These are phyloP conservation scores for Pyrenochaeta sp. DNA, from an alignment of 2,329 filamentous ascomycete genomes.

Conservation along the genomic window DNA sequence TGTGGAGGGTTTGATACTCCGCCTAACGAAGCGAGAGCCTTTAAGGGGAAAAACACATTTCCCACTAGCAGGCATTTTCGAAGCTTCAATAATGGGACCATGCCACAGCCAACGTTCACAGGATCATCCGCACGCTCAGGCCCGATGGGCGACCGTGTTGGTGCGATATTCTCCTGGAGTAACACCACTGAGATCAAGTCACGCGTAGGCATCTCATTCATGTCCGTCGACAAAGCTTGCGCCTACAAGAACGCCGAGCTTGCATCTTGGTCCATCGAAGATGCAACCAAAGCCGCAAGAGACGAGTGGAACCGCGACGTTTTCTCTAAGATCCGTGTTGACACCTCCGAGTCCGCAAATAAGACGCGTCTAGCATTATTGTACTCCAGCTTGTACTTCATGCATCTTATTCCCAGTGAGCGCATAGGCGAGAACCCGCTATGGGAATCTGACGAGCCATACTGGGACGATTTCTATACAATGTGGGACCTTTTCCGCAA, in stretches of 20 bases:
- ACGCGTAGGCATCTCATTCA: slow-evolving; percentile 61
- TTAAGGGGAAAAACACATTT: slow-evolving; percentile 50
- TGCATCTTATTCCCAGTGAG: slow-evolving; percentile 48
- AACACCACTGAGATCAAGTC: slow-evolving; percentile 55
- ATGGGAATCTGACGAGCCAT: slow-evolving; percentile 73
- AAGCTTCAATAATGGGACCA: slow-evolving; percentile 40
- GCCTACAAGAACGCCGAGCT: slow-evolving; percentile 58
- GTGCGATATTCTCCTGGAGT: slow-evolving; percentile 61
- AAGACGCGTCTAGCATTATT: slow-evolving; percentile 42
- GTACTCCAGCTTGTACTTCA: slow-evolving; percentile 48
- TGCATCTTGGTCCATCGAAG: slow-evolving; percentile 53
- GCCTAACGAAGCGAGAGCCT: slow-evolving; percentile 34
- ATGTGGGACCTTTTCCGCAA: slow-evolving; percentile 77
- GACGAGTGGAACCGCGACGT: slow-evolving; percentile 61
- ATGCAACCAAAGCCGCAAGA: slow-evolving; percentile 52
- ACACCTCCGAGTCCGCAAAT: slow-evolving; percentile 36
- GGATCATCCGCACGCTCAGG: slow-evolving; percentile 39
- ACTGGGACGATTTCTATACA: slow-evolving; percentile 75
- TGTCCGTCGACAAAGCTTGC: slow-evolving; percentile 56
- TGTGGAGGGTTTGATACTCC: slow-evolving; percentile 45
- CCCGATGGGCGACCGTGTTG: slow-evolving; percentile 55
- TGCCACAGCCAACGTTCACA: slow-evolving; percentile 39
- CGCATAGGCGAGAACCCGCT: slow-evolving; percentile 70
- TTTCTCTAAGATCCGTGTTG: slow-evolving; percentile 63
- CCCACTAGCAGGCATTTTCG: slow-evolving; percentile 45